Conservation (phyloP, 2,329 filamentous ascomycete species). For the Cordyceps cicadae region DNA sequence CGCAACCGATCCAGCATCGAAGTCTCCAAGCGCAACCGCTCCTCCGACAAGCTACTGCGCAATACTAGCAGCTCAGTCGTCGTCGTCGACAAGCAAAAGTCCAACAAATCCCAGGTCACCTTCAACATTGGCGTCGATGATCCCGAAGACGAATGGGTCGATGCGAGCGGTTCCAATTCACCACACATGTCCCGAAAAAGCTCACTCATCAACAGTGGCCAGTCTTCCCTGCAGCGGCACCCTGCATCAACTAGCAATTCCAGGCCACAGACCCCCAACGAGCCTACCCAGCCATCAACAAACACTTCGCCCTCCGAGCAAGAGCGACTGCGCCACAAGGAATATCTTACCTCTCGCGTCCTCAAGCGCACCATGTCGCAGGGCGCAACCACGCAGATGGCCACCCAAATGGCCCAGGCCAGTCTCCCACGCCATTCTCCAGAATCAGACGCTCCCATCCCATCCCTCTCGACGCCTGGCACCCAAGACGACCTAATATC, state of each 20-base stretch:
- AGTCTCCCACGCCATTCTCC: conserved; percentile 30
- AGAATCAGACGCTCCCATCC: conserved; percentile 21
- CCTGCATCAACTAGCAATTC: conserved; percentile 19
- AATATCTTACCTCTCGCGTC: conserved; percentile 59
- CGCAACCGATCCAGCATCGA: conserved; percentile 54
- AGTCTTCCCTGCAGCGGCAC: conserved; percentile 34
- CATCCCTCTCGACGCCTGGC: conserved; percentile 19
- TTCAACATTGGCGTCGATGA: conserved; percentile 52
- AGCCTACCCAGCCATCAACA: conserved; percentile 14
- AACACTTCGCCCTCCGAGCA: conserved; percentile 27
- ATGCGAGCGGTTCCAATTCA: conserved; percentile 56
- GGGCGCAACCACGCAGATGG: conserved; percentile 57
- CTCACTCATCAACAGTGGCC: conserved; percentile 42
- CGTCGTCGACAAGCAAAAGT: conserved; percentile 33
- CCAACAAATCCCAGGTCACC: conserved; percentile 46
- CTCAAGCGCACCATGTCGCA: conserved; percentile 56
- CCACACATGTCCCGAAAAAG: conserved; percentile 42
- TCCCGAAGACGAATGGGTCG: conserved; percentile 55
- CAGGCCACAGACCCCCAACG: conserved; percentile 27
- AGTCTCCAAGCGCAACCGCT: conserved; percentile 43
- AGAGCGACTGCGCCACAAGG: conserved; percentile 45
- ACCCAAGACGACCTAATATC: conserved; percentile 46
- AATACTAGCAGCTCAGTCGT: conserved; percentile 38
- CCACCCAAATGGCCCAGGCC: conserved; percentile 41
- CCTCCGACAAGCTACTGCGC: conserved; percentile 44